Base-by-base conservation (phyloP, 495 filamentous ascomycete genomes). In the Tuber calosporum region DNA sequence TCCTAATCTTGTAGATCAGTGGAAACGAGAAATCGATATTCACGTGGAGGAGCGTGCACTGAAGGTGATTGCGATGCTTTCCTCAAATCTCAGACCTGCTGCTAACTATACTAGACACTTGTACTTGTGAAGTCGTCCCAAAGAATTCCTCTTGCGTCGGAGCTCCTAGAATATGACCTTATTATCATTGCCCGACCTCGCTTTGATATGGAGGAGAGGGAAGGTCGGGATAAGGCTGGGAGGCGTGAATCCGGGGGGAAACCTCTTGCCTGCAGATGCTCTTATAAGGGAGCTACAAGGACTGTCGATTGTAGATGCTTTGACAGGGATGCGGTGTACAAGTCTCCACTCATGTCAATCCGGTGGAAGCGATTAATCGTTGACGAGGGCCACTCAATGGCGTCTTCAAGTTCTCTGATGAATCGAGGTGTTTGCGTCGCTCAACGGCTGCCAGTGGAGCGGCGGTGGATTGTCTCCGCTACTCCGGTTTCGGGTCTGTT, bases 401-500 rank as follows among this genome's bases (percentile, higher is more conserved):
- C 90, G 0, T 87, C 85, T 41, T 83, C 84, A 0, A 84, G 86
- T 7, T 82, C 84, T 26, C 87, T 86, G 20, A 84, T 84, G 45
- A 90, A 87, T 22, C 90, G 91, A 67, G 85, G 93, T 48, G 87
- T 90, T 48, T 84, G 86, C 40, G 86, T 92, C 13, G 84, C 94
- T 0, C 87, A 90, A 34, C 85, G 86, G 68, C 84, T 98, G 8
- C 86, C 87, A 41, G 86, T 92, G 36, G 88, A 93, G 43, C 86
- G 92, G 17, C 88, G 90, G 34, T 98, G 94, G 94, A 87, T 97
- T 22, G 91, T 97, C 4, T 95, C 92, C 2, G 94, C 94, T 70
- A 98, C 94, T 0, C 94, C 94, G 20, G 92, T 93, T 15, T 89
- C 87, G 73, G 90, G 93, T 58, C 85, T 98, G 1, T 89, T 92